phyloP scores from a whole-genome alignment of 176 grass and related monocot species.

The Typha latifolia region DNA sequence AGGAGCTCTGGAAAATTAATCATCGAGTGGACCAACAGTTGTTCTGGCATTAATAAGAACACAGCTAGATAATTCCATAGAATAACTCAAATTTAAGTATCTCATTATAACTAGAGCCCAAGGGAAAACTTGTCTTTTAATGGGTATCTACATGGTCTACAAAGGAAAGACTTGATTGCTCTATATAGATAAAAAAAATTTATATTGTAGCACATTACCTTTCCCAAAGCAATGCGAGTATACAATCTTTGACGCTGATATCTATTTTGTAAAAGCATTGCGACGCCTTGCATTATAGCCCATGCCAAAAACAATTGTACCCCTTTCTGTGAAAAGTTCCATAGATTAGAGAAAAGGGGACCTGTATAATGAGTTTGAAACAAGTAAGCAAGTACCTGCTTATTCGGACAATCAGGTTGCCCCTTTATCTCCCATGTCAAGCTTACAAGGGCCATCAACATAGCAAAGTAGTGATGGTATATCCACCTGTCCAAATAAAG shows the following conservation, averaged over 20 bases:
- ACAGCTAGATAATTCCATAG: no score
- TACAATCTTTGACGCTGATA: slow-evolving; percentile 97
- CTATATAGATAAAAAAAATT: no score
- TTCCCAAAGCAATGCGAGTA: slow-evolving; percentile 92
- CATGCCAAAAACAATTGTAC: slow-evolving; percentile 88
- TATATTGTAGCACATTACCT: slow-evolving; percentile 33
- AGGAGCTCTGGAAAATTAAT: no score
- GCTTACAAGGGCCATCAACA: slow-evolving; percentile 93
- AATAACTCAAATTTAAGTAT: no score
- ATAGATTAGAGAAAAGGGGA: background rate
- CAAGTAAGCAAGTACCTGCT: slow-evolving; percentile 54
- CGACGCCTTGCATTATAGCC: slow-evolving; percentile 96
- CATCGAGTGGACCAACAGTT: no score
- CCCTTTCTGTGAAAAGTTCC: slow-evolving; percentile 36
- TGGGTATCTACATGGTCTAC: no score
- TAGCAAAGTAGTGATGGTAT: slow-evolving; percentile 95
- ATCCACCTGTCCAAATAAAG: slow-evolving; percentile 60
- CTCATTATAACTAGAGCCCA: no score
- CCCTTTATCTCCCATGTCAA: slow-evolving; percentile 98
- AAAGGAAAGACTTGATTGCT: no score
- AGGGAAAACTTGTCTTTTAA: no score
- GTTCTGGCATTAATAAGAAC: no score
- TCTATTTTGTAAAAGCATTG: slow-evolving; percentile 97
- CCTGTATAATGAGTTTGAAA: background rate
- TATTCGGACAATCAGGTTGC: slow-evolving; percentile 74